Percentiles rank a stretch among this genome's conserved stretches.
These are phyloP conservation scores for Helotiales sp. DNA, from an alignment of 2,329 filamentous ascomycete species.

Conservation along the genomic window DNA sequence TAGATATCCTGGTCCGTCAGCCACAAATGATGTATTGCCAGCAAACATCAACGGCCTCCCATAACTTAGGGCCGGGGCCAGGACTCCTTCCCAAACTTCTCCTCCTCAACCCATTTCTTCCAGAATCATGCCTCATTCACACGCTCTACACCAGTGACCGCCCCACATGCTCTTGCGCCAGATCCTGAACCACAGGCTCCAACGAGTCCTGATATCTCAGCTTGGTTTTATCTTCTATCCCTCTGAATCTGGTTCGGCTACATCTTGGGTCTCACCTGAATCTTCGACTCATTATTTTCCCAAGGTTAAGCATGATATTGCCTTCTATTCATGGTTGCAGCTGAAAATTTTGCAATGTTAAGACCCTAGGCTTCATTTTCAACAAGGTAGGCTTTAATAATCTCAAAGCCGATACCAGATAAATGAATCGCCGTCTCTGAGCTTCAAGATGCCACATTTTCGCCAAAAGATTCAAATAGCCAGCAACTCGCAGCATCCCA, in stretches of 20 bases:
- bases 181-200: constrained; percentile 59
- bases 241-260: constrained; percentile 43
- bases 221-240: constrained; percentile 46
- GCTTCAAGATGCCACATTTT: constrained; percentile 38
- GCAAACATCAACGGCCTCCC: too few species aligned
- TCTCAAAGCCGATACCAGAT: constrained; percentile 60
- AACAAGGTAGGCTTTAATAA: constrained; percentile 36
- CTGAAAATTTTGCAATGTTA: constrained; percentile 47
- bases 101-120: constrained; percentile 49
- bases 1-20: too few species aligned
- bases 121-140: constrained; percentile 68
- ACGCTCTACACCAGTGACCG: constrained; percentile 65
- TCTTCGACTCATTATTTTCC: constrained; percentile 45
- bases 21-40: too few species aligned
- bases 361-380: constrained; percentile 39
- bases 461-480: neutral
- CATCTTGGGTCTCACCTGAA: constrained; percentile 50
- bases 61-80: too few species aligned
- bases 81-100: constrained; percentile 17
- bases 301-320: constrained; percentile 36
- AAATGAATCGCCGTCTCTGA: constrained; percentile 56
- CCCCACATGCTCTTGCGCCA: constrained; percentile 59
- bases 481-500: constrained; percentile 44
- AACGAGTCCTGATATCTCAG: constrained; percentile 57
- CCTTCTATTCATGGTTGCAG: constrained; percentile 27